Conservation (phyloP, 768 basidiomycete genomes). For the Termitomyces sp. region DNA sequence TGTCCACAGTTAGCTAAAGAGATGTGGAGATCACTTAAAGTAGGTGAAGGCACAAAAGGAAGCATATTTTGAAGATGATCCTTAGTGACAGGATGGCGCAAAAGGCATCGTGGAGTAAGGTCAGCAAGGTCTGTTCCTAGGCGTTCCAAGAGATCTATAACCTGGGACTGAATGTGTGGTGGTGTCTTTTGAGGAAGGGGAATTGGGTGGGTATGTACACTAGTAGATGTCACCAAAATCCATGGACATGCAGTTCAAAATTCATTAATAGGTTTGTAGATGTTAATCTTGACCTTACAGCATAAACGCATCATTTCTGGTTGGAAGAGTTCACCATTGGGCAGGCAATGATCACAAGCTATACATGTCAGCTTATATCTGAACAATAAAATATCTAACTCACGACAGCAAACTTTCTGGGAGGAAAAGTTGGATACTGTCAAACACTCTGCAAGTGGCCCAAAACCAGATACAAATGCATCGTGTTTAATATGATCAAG, state of each 20-base stretch:
- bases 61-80: conserved; percentile 8
- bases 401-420: no score
- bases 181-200: conserved; percentile 18
- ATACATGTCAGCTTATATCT: no score
- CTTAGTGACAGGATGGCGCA: conserved; percentile 14
- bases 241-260: conserved; percentile 9
- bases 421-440: background rate
- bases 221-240: conserved; percentile 7
- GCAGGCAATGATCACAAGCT: background rate
- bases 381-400: no score
- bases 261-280: no score
- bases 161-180: background rate
- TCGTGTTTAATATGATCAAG: conserved; percentile 14
- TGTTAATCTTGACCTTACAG: background rate
- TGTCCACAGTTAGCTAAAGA: conserved; percentile 20
- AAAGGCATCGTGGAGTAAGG: conserved; percentile 18
- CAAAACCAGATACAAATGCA: conserved; percentile 9
- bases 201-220: conserved; percentile 15
- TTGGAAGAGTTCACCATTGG: conserved; percentile 4
- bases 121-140: conserved; percentile 13
- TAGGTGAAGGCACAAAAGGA: conserved; percentile 11
- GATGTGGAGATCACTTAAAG: conserved; percentile 18
- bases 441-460: conserved; percentile 8
- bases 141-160: background rate
- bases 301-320: conserved; percentile 1